Base-by-base conservation (phyloP, 2,329 filamentous ascomycete genomes). In the Sclerotinia borealis region DNA sequence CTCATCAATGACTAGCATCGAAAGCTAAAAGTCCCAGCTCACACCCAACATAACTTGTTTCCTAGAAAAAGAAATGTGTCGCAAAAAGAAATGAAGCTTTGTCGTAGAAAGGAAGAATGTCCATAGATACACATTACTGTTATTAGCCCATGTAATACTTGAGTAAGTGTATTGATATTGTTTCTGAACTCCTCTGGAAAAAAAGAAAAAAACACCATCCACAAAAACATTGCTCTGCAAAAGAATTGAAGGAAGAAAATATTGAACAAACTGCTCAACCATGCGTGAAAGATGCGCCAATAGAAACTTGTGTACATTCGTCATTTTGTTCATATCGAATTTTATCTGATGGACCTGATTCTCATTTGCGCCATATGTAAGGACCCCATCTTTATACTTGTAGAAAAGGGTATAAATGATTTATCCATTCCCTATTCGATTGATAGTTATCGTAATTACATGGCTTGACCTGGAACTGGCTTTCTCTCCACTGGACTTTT, bases 381-480 rank as follows among this genome's bases (percentile, higher is more conserved):
- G 54, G 59, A 59, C 56, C 65, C 62, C 45, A 60, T 56, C 41
- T 61, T 56, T 58, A 8, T 64, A 37, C 48, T 41, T 51, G 36
- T 36, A 61, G 15, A 27, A 52, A 52, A 48, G 19, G 37, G n/a
- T 29, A 45, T 19, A 61, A 27, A 43, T 45, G 15, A 41, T 47
- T 17, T 43, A 27, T 41, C 47, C 50, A 63, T 56, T 52, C 56
- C 62, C 36, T 50, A 37, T 50, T 62, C 4, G 27, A 19, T 58
- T 43, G 39, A 45, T 64, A 63, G 34, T 27, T 37, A 52, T 36
- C 19, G 11, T 17, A 45, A 64, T 69, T 66, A 74, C 63, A 73
- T 48, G 50, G 72, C 72, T 69, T 74, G 72, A 61, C 72, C 72
- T 19, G 71, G 71, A 61, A 74, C 70, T 25, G 72, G 72, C 55